Base-by-base conservation (phyloP, 495 filamentous ascomycete genomes). In the Aspergillus saccharolyticus region DNA sequence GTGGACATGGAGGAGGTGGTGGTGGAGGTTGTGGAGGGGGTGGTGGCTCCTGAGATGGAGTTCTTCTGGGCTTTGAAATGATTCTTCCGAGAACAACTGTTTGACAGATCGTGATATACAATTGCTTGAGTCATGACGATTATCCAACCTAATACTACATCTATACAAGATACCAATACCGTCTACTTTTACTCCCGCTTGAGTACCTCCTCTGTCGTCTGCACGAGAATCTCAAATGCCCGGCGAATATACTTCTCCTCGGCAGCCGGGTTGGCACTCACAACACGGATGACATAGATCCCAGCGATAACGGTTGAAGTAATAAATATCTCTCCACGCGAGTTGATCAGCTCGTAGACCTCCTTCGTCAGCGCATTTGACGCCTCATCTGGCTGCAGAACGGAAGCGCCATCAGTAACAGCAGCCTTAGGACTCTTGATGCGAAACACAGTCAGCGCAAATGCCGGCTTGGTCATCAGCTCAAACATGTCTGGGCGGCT, bases 211-310 rank as follows among this genome's bases (percentile, higher is more conserved):
- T 90, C 87, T 0, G 88, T 80, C 8, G 79, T 82, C 56, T 80
- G 74, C 1, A 91, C 85, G 3, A 97, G 48, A 47, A 92, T 82
- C n/a, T 88, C 83, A 74, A 96, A 96, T 4, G 90, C 88, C 59
- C 80, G 79, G 52, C 78, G 72, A 9, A 96, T 70, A 70, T 88
- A 86, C 63, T 84, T 82, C 71, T 88, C 86, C 72, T 91, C 83
- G 0, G 88, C 82, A 17, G 78, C 75, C 44, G 78, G 77, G 52
- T 86, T 89, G 18, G 84, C 84, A 53, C 86, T 88, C 10, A 96
- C 84, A 22, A 97, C 82, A 0, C 94, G 80, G 55, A 98, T 96
- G 2, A 85, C 84, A 74, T 91, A 91, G 2, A 85, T 70, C 3
- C 86, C 89, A n/a, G 83, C 83, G 21, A 96, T 76, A 16, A 90